These are phyloP conservation scores for Phytopythium delawarense DNA, from an alignment of 352 stramenopile genomes.

Conservation along the genomic window DNA sequence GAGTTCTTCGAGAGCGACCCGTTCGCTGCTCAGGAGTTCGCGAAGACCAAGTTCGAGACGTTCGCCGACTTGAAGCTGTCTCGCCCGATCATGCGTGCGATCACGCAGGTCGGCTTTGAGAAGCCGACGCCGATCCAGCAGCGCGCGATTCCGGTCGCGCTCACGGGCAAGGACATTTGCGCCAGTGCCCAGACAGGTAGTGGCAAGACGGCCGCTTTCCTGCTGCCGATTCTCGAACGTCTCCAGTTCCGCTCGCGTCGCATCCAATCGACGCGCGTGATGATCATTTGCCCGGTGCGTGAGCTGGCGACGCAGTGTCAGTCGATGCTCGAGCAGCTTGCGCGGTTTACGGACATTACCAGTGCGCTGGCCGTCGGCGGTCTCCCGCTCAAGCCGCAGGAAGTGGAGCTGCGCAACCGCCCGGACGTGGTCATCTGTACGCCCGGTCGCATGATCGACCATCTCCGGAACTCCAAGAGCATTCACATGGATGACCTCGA, in stretches of 20 bases:
- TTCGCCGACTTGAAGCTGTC: constrained; percentile 98
- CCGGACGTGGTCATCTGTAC: constrained; percentile 98
- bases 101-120: constrained; percentile 96
- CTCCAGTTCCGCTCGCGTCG: constrained; percentile 91
- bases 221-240: constrained; percentile 96
- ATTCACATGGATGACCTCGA: constrained; percentile 98
- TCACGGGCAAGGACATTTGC: constrained; percentile 97
- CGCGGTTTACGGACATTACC: constrained; percentile 95
- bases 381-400: constrained; percentile 87
- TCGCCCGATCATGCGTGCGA: constrained; percentile 94
- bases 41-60: constrained; percentile 84
- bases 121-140: constrained; percentile 95
- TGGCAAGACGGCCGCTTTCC: constrained; percentile 98
- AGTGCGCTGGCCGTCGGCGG: constrained; percentile 93
- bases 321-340: constrained; percentile 94
- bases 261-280: constrained; percentile 88
- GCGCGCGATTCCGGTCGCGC: constrained; percentile 91
- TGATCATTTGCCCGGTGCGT: constrained; percentile 97
- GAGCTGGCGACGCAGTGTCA: constrained; percentile 96
- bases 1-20: constrained; percentile 83
- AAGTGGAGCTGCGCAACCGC: constrained; percentile 92
- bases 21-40: constrained; percentile 71
- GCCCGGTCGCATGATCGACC: constrained; percentile 97
- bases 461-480: constrained; percentile 95
- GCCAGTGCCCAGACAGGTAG: constrained; percentile 95